Conservation (phyloP, 441 rosid genomes). For the Raphanus hybrid region DNA sequence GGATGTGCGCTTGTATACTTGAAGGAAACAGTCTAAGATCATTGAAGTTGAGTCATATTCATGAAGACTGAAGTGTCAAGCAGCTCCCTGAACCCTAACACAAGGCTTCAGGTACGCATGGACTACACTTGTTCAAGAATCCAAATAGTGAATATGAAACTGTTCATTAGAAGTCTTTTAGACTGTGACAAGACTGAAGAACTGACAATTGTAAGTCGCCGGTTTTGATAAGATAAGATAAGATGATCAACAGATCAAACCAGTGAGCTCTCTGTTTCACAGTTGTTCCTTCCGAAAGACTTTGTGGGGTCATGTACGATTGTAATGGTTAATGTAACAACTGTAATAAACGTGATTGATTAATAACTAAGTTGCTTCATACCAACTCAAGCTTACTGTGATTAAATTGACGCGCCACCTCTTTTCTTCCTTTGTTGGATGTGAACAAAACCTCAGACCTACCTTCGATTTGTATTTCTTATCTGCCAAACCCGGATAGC, state of each 20-base stretch:
- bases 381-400: constrained; percentile 34
- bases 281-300: constrained; percentile 19
- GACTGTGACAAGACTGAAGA: constrained; percentile 3
- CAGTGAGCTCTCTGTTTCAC: constrained; percentile 21
- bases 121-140: constrained; percentile 16
- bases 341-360: constrained; percentile 19
- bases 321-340: constrained; percentile 11
- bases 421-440: background rate
- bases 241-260: constrained; percentile 31
- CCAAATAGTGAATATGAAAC: constrained; percentile 2
- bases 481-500: constrained; percentile 35
- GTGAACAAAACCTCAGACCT: constrained; percentile 32
- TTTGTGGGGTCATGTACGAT: background rate
- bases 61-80: constrained; percentile 9
- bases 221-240: constrained; percentile 28
- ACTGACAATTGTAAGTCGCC: constrained; percentile 2
- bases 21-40: constrained; percentile 13
- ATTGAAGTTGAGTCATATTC: constrained; percentile 4
- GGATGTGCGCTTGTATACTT: constrained; percentile 15
- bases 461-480: constrained; percentile 36
- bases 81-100: background rate
- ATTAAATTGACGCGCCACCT: constrained; percentile 37
- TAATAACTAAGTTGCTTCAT: constrained; percentile 31
- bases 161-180: background rate
- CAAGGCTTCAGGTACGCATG: constrained; percentile 14